Percentiles rank a stretch among this genome's conserved stretches.
These are phyloP conservation scores for Bruguiera parviflora DNA, from an alignment of 345 rosid species.

Conservation along the genomic window DNA sequence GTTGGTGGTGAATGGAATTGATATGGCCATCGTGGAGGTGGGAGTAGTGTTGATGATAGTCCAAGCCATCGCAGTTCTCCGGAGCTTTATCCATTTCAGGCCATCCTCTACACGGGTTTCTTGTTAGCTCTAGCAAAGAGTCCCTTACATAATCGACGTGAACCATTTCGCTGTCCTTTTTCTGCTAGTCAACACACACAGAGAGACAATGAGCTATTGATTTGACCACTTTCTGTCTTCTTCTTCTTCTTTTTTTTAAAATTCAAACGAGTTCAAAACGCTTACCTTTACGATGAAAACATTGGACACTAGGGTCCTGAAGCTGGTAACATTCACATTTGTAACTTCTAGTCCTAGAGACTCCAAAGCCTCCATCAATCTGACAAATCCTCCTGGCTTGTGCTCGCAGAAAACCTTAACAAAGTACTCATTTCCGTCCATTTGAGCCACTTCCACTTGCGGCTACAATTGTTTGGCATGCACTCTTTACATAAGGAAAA, in stretches of 20 bases:
- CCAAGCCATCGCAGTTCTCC: slow-evolving; percentile 36
- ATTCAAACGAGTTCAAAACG: neutral
- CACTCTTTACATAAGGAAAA: neutral
- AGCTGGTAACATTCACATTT: slow-evolving; percentile 78
- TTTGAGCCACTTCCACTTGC: slow-evolving; percentile 87
- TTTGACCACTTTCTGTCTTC: neutral
- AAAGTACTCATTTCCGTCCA: slow-evolving; percentile 80
- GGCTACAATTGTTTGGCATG: slow-evolving; percentile 35
- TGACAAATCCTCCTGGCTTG: slow-evolving; percentile 74
- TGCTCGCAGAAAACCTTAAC: slow-evolving; percentile 89
- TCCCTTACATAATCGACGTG: slow-evolving; percentile 80
- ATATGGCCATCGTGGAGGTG: slow-evolving; percentile 15
- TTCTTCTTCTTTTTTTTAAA: neutral
- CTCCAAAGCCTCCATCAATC: slow-evolving; percentile 79
- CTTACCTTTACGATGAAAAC: slow-evolving; percentile 84
- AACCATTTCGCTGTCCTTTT: slow-evolving; percentile 64
- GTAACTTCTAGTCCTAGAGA: slow-evolving; percentile 83
- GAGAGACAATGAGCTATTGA: neutral
- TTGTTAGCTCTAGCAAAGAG: slow-evolving; percentile 66
- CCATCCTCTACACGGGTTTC: slow-evolving; percentile 55
- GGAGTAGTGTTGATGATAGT: slow-evolving; percentile 37
- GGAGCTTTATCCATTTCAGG: slow-evolving; percentile 40
- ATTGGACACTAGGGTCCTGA: slow-evolving; percentile 73
- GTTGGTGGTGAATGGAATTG: slow-evolving; percentile 37
- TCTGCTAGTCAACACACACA: slow-evolving; percentile 38